These are phyloP conservation scores for Mycena rosella DNA, from an alignment of 768 basidiomycete species.

Conservation along the genomic window DNA sequence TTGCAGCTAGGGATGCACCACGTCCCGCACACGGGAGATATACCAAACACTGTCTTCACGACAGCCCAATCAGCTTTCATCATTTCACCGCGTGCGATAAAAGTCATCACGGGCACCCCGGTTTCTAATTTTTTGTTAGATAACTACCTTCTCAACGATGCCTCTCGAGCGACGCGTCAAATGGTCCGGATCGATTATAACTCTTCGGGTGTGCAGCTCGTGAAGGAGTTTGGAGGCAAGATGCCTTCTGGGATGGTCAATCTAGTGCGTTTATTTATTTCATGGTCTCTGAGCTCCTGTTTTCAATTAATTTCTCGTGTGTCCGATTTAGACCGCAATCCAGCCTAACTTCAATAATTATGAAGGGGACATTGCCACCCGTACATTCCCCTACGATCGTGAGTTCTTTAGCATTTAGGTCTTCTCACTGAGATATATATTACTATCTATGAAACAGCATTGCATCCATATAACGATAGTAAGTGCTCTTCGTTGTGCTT, in stretches of 20 bases:
- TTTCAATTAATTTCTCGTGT: neutral
- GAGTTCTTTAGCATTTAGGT: slow-evolving; percentile 3
- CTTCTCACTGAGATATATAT: no score
- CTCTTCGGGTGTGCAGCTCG: slow-evolving; percentile 34
- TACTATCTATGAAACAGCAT: slow-evolving; percentile 20
- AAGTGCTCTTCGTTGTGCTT: slow-evolving; percentile 5
- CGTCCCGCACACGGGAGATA: slow-evolving; percentile 40
- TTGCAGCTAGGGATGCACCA: slow-evolving; percentile 41
- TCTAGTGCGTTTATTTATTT: slow-evolving; percentile 20
- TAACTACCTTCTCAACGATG: slow-evolving; percentile 39
- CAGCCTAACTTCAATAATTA: slow-evolving; percentile 36
- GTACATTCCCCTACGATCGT: slow-evolving; percentile 43
- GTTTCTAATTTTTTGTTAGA: slow-evolving; percentile 15
- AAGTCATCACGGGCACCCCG: neutral
- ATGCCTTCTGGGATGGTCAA: slow-evolving; percentile 36
- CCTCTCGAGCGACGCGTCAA: slow-evolving; percentile 35
- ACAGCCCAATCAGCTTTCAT: slow-evolving; percentile 39
- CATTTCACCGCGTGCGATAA: slow-evolving; percentile 35
- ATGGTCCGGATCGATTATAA: slow-evolving; percentile 40
- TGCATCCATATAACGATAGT: slow-evolving; percentile 40
- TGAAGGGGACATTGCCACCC: slow-evolving; percentile 36
- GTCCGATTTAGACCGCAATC: slow-evolving; percentile 27
- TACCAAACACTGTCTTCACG: slow-evolving; percentile 41
- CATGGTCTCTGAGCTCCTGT: no score
- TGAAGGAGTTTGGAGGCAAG: slow-evolving; percentile 37